Evolutionary conservation across 2,329 filamentous ascomycete genomes (phyloP).

Genomic region (Cladophialophora bantiana): DNA sequence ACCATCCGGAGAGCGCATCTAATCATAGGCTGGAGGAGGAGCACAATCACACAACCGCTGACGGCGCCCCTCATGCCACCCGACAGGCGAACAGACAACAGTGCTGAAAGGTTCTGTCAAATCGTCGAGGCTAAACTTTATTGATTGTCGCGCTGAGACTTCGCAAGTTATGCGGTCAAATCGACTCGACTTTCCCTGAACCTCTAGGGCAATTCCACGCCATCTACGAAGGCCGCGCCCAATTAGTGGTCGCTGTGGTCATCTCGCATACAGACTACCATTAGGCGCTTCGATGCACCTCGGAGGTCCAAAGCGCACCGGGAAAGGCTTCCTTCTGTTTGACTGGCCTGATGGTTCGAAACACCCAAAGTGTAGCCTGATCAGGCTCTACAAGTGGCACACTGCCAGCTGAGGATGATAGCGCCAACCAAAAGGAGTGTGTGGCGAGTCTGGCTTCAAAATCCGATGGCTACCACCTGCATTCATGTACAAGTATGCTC

Average conservation of each 20-base stretch:
- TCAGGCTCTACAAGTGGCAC: constrained; percentile 6
- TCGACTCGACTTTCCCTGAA: constrained; percentile 9
- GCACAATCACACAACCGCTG: constrained; percentile 5
- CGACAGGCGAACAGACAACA: constrained; percentile 17
- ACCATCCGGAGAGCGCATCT: constrained; percentile 2
- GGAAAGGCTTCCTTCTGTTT: not conserved
- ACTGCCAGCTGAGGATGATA: constrained; percentile 5
- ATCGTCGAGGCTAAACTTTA: constrained; percentile 7
- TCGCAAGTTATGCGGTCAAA: constrained; percentile 6
- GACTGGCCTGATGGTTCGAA: constrained; percentile 7
- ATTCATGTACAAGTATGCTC: not conserved
- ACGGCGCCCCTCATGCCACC: constrained; percentile 21
- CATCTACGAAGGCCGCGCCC: constrained; percentile 9
- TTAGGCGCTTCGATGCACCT: constrained; percentile 19
- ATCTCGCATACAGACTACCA: constrained; percentile 26
- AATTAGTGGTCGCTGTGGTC: constrained; percentile 28
- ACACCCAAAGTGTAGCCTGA: constrained; percentile 13
- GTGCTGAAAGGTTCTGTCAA: constrained; percentile 6
- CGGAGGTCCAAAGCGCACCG: constrained; percentile 6
- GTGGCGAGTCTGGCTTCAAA: constrained; percentile 2
- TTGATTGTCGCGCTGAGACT: not conserved
- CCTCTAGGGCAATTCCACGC: constrained; percentile 12
- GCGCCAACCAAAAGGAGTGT: constrained; percentile 7
- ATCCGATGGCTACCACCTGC: constrained; percentile 3
- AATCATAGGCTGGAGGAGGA: not conserved